Evolutionary conservation across 768 basidiomycete genomes (phyloP).

Genomic region (Pleurotus salmoneostramineus): DNA sequence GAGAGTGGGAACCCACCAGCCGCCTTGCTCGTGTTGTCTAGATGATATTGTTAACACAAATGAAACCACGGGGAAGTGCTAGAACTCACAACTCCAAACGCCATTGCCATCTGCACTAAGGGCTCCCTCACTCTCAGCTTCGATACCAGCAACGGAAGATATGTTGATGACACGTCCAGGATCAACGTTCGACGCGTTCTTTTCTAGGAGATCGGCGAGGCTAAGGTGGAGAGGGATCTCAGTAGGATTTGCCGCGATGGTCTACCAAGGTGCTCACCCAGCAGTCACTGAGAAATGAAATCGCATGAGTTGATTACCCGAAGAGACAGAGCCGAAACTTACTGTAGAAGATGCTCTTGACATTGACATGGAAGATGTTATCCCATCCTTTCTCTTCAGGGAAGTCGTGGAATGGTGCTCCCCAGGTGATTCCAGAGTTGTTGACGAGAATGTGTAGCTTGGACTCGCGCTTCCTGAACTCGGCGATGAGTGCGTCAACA

Average conservation of each 20-base stretch:
- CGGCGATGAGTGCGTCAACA: slow-evolving; percentile 65
- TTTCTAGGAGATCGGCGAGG: slow-evolving; percentile 59
- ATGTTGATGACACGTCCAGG: slow-evolving; percentile 82
- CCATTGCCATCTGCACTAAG: slow-evolving; percentile 57
- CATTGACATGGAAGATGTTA: slow-evolving; percentile 76
- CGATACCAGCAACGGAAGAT: slow-evolving; percentile 64
- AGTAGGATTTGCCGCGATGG: slow-evolving; percentile 7
- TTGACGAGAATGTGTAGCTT: slow-evolving; percentile 83
- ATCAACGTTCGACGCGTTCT: slow-evolving; percentile 56
- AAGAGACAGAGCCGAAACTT: slow-evolving; percentile 19
- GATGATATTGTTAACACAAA: slow-evolving; percentile 1
- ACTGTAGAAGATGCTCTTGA: slow-evolving; percentile 85
- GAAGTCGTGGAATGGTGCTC: slow-evolving; percentile 61
- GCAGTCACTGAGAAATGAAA: slow-evolving; percentile 40
- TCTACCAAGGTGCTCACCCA: slow-evolving; percentile 29
- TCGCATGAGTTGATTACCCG: slow-evolving; percentile 1
- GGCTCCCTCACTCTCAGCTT: slow-evolving; percentile 43
- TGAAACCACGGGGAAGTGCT: background rate
- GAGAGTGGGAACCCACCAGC: slow-evolving; percentile 38
- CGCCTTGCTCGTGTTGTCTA: slow-evolving; percentile 84
- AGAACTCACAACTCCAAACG: slow-evolving; percentile 72
- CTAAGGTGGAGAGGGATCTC: slow-evolving; percentile 16
- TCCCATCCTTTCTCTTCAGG: slow-evolving; percentile 89
- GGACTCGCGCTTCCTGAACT: slow-evolving; percentile 64
- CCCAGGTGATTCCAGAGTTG: slow-evolving; percentile 82